phyloP scores from a whole-genome alignment of 768 basidiomycete genomes.

The Trametes cingulata region DNA sequence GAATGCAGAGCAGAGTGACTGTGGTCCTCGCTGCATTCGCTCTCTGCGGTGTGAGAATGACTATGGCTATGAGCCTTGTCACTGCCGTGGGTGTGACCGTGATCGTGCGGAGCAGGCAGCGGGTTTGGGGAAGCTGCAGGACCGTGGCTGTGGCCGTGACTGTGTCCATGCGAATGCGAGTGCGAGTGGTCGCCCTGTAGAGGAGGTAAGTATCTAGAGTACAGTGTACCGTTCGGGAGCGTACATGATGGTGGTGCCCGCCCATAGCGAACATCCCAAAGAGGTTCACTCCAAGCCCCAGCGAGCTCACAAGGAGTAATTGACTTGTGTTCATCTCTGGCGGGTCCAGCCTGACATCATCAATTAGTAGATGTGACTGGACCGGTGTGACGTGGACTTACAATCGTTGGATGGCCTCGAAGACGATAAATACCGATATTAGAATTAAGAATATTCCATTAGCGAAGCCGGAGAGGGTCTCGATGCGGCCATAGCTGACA shows the following conservation, averaged over 20 bases:
- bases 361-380: too few relatives aligned
- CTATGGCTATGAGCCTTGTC: conserved; percentile 19
- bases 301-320: conserved; percentile 81
- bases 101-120: background rate
- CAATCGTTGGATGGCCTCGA: conserved; percentile 96
- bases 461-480: conserved; percentile 96
- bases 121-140: background rate
- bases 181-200: conserved; percentile 57
- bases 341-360: conserved; percentile 68
- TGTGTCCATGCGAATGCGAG: conserved; percentile 35
- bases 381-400: conserved; percentile 34
- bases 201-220: background rate
- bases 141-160: conserved; percentile 29
- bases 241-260: conserved; percentile 86
- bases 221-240: background rate
- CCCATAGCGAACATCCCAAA: conserved; percentile 99
- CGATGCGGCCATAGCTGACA: conserved; percentile 87
- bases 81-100: background rate
- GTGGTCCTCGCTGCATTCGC: background rate
- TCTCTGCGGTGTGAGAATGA: conserved; percentile 5
- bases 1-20: too few relatives aligned
- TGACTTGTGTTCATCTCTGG: conserved; percentile 98
- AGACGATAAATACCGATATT: conserved; percentile 97
- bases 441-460: conserved; percentile 93
- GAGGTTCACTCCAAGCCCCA: conserved; percentile 91